phyloP scores from a whole-genome alignment of 192 early-diverging fungal genomes.

The Geranomyces variabilis region DNA sequence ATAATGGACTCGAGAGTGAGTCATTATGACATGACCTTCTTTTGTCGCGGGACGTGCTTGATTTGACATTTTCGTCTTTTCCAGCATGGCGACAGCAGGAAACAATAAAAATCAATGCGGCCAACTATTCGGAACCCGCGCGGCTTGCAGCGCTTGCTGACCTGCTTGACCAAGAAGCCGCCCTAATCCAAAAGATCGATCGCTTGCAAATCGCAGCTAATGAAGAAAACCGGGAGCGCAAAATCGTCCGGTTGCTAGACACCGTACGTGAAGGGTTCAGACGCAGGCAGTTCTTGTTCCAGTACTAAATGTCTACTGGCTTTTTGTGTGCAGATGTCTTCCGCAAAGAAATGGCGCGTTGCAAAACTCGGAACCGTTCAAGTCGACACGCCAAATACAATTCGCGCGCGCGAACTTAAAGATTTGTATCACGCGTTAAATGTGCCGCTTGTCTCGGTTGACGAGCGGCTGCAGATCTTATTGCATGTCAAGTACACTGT shows the following conservation, averaged over 20 bases:
- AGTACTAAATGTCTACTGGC: neutral
- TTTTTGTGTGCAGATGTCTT: constrained; percentile 27
- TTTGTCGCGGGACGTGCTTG: too few relatives aligned
- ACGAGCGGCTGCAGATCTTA: constrained; percentile 61
- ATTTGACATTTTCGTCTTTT: neutral
- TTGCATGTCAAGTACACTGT: constrained; percentile 68
- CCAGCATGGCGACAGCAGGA: constrained; percentile 60
- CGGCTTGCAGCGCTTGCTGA: constrained; percentile 59
- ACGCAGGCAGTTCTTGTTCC: too few relatives aligned
- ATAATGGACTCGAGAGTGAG: constrained; percentile 61
- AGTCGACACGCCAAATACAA: constrained; percentile 63
- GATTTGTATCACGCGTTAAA: constrained; percentile 64
- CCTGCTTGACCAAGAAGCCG: constrained; percentile 61
- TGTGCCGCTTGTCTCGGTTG: constrained; percentile 49
- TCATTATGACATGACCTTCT: neutral
- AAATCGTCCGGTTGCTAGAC: constrained; percentile 50
- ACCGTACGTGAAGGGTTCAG: constrained; percentile 30
- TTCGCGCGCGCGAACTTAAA: constrained; percentile 60
- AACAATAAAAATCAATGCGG: constrained; percentile 54
- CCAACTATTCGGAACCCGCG: constrained; percentile 53
- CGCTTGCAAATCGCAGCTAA: constrained; percentile 57
- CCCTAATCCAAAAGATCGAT: constrained; percentile 64
- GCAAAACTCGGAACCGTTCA: constrained; percentile 4
- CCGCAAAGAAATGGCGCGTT: constrained; percentile 8
- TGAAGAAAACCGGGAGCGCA: constrained; percentile 54